Evolutionary conservation across 2,329 filamentous ascomycete species (phyloP).

Genomic region (Claviceps capensis): DNA sequence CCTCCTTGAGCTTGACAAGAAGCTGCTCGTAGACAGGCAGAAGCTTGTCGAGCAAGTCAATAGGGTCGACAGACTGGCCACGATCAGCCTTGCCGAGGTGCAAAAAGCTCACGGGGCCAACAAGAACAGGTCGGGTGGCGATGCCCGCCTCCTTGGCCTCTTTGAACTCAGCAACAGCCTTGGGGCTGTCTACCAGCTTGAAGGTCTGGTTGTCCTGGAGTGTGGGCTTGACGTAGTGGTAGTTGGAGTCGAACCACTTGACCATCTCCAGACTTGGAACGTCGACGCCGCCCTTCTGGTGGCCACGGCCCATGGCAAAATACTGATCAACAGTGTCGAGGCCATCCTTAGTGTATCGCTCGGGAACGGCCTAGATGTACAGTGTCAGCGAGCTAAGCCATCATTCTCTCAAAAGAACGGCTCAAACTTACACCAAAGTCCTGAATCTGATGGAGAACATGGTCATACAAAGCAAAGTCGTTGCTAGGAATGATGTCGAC

Average conservation of each 20-base stretch:
- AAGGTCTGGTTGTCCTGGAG: slow-evolving; percentile 95
- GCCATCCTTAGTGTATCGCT: slow-evolving; percentile 83
- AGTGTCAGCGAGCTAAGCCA: background rate
- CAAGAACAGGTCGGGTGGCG: slow-evolving; percentile 78
- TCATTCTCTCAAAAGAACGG: background rate
- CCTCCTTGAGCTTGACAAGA: slow-evolving; percentile 82
- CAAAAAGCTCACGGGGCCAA: slow-evolving; percentile 96
- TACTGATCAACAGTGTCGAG: slow-evolving; percentile 88
- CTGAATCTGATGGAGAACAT: slow-evolving; percentile 95
- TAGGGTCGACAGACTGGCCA: slow-evolving; percentile 82
- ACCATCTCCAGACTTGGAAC: slow-evolving; percentile 97
- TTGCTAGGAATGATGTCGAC: slow-evolving; percentile 98
- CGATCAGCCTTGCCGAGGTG: slow-evolving; percentile 96
- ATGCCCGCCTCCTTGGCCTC: slow-evolving; percentile 98
- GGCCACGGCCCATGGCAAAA: slow-evolving; percentile 98
- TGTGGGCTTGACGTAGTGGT: slow-evolving; percentile 99
- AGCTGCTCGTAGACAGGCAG: slow-evolving; percentile 91
- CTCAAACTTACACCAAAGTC: slow-evolving; percentile 68
- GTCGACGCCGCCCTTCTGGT: slow-evolving; percentile 88
- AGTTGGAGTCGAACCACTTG: slow-evolving; percentile 99
- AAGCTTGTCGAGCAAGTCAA: slow-evolving; percentile 85
- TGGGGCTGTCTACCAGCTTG: slow-evolving; percentile 74
- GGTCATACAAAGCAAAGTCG: slow-evolving; percentile 98
- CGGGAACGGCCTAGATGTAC: slow-evolving; percentile 58
- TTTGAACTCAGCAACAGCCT: slow-evolving; percentile 86